phyloP scores from a whole-genome alignment of 129 eudicot species.

The Tanacetum coccineum region DNA sequence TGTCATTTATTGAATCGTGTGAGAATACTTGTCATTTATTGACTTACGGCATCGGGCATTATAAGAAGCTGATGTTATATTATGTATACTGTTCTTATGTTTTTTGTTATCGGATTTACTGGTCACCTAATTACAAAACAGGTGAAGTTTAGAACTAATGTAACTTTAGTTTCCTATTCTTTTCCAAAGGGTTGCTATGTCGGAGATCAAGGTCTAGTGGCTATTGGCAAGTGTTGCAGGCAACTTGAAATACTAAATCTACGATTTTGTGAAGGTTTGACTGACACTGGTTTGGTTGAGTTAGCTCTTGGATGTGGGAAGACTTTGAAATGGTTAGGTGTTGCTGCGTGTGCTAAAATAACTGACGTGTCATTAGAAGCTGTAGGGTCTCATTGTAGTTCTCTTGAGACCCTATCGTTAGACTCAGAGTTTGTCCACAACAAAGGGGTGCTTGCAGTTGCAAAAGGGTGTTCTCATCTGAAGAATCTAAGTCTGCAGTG shows the following conservation, averaged over 20 bases:
- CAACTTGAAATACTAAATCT: slow-evolving; percentile 73
- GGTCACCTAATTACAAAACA: neutral
- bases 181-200: slow-evolving; percentile 73
- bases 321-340: slow-evolving; percentile 73
- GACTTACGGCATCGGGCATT: too few species aligned
- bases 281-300: slow-evolving; percentile 68
- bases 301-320: slow-evolving; percentile 66
- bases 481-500: slow-evolving; percentile 78
- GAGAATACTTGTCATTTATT: too few species aligned
- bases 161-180: slow-evolving; percentile 21
- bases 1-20: too few species aligned
- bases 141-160: slow-evolving; percentile 11
- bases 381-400: slow-evolving; percentile 74
- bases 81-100: neutral
- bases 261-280: slow-evolving; percentile 89
- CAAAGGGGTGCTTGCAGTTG: slow-evolving; percentile 74
- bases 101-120: neutral
- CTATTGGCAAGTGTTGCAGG: slow-evolving; percentile 73
- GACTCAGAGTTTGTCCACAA: slow-evolving; percentile 76
- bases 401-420: slow-evolving; percentile 59
- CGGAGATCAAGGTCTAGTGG: slow-evolving; percentile 83
- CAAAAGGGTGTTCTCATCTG: slow-evolving; percentile 60
- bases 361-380: slow-evolving; percentile 83
- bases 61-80: neutral
- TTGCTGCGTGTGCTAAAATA: slow-evolving; percentile 88